Evolutionary conservation across 1,284 basidiomycete genomes (phyloP).

Genomic region (Schizophyllum amplum): DNA sequence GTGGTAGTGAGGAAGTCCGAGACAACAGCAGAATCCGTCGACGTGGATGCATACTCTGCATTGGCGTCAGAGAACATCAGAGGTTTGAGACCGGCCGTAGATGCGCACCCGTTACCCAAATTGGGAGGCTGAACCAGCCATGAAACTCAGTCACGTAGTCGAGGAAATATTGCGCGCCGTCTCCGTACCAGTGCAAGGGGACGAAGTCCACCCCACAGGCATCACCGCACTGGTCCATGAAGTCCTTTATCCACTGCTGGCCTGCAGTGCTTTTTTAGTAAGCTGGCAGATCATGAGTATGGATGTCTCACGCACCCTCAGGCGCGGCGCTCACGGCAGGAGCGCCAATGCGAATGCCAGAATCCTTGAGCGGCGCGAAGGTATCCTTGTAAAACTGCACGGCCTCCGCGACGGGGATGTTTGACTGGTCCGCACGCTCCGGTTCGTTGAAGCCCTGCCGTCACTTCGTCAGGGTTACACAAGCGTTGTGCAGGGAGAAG

Average conservation of each 20-base stretch:
- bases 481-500: background rate
- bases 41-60: slow-evolving; percentile 50
- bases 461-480: background rate
- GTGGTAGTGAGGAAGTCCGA: slow-evolving; percentile 34
- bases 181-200: slow-evolving; percentile 28
- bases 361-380: slow-evolving; percentile 45
- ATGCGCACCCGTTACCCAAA: background rate
- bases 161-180: background rate
- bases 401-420: slow-evolving; percentile 46
- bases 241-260: slow-evolving; percentile 44
- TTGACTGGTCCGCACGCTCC: slow-evolving; percentile 53
- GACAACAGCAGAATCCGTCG: slow-evolving; percentile 31
- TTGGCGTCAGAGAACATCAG: background rate
- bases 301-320: background rate
- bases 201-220: slow-evolving; percentile 41
- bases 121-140: background rate
- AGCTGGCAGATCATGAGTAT: background rate
- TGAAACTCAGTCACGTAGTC: background rate
- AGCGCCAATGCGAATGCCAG: slow-evolving; percentile 50
- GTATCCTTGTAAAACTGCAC: slow-evolving; percentile 56
- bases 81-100: background rate
- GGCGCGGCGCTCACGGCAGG: slow-evolving; percentile 51
- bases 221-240: slow-evolving; percentile 41
- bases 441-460: slow-evolving; percentile 45
- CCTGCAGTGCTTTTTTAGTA: slow-evolving; percentile 46